These are phyloP conservation scores for Panaeolus cyanescens DNA, from an alignment of 768 basidiomycete genomes.

Conservation along the genomic window DNA sequence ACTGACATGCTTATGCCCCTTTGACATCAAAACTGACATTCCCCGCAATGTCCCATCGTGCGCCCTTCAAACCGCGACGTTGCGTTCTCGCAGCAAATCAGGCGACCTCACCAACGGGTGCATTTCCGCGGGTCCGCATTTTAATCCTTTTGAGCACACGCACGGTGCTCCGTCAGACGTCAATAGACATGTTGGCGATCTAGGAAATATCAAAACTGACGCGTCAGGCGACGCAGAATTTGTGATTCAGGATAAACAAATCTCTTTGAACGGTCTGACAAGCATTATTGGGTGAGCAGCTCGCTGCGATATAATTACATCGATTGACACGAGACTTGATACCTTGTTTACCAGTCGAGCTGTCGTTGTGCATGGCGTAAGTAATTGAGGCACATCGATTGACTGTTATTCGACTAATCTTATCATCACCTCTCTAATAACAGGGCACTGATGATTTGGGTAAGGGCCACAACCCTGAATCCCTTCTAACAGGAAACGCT, in stretches of 20 bases:
- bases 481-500: conserved; percentile 78
- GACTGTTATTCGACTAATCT: background rate
- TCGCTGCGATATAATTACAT: no score
- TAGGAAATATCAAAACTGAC: conserved; percentile 75
- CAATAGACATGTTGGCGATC: conserved; percentile 70
- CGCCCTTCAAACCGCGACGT: background rate
- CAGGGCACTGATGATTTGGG: conserved; percentile 70
- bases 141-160: conserved; percentile 65
- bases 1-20: background rate
- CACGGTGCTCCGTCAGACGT: conserved; percentile 65
- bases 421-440: background rate
- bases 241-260: conserved; percentile 54
- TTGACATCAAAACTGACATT: background rate
- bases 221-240: conserved; percentile 56
- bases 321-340: conserved; percentile 1
- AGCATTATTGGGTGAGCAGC: conserved; percentile 65
- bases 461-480: conserved; percentile 65
- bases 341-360: conserved; percentile 47
- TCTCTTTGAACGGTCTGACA: conserved; percentile 67
- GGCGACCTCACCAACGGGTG: conserved; percentile 74
- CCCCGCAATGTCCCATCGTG: no score
- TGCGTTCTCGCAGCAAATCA: conserved; percentile 20
- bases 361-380: conserved; percentile 66
- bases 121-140: conserved; percentile 71
- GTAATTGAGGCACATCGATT: background rate